Evolutionary conservation across 1,284 basidiomycete genomes (phyloP), one percentile per base, ranked within the genome.

Genomic region (Naganishia sp.): DNA sequence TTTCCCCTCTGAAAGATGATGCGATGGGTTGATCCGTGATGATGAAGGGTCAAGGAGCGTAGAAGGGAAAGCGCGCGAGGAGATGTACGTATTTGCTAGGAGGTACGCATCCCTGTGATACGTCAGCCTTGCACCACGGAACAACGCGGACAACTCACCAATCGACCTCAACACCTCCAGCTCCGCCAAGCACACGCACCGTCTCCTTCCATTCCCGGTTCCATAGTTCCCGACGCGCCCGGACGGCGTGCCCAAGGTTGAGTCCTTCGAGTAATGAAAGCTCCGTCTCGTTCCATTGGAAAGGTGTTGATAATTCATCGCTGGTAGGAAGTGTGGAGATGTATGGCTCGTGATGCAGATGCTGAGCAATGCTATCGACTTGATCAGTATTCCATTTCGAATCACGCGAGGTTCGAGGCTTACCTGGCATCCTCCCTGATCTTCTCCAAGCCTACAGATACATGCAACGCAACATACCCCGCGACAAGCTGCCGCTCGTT

Each of bases 11-110:
- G 36, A 0, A 9, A 39, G 36, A 23, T 36, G 33, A n/a, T 63
- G 52, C 15, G 55, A 48, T 0, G 66, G 53, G 25, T 54, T 50
- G 46, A 53, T 46, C 6, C 46, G 31, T 0, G 82, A 75, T 5
- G 82, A 81, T 7, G 82, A 74, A 85, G 86, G 31, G 59, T 61
- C 59, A 23, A 95, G 82, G 13, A 95, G 79, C 1, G 86, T 86
- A 0, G 91, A 94, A 0, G 92, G 90, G 74, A 95, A 95, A 0
- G 92, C 89, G 52, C 93, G 85, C 1, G 92, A 94, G 0, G 90
- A 90, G 49, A 92, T 81, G 73, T 90, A 88, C 0, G 90, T 91
- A 18, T 86, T 81, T 2, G 88, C 86, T 0, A 85, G 83, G 4
- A 88, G 80, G 74, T 90, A 94, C 18, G 79, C 75, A 6, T 88